Conservation (phyloP, 192 early-diverging fungal genomes). For the Haplosporangium gracile region DNA sequence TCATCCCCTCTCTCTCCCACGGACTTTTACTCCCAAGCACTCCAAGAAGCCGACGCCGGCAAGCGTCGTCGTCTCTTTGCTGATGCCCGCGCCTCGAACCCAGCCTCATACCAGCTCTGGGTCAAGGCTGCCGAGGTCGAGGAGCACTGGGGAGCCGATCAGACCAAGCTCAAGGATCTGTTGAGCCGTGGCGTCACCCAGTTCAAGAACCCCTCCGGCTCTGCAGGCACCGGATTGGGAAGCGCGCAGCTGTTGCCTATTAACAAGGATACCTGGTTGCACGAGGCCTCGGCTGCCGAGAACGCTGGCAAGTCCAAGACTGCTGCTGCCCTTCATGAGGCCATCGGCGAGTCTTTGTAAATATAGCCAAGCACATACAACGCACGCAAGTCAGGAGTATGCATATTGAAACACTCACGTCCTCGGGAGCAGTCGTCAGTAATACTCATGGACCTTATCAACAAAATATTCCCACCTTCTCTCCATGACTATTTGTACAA, state of each 20-base stretch:
- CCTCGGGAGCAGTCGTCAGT: neutral
- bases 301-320: conserved; percentile 36
- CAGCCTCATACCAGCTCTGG: conserved; percentile 43
- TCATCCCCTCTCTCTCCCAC: conserved; percentile 31
- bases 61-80: conserved; percentile 55
- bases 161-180: conserved; percentile 47
- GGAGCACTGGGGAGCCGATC: conserved; percentile 53
- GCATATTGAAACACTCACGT: neutral
- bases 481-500: neutral
- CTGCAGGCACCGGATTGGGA: conserved; percentile 27
- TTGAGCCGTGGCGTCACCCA: conserved; percentile 33
- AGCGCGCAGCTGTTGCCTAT: conserved; percentile 9
- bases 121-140: conserved; percentile 56
- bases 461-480: neutral
- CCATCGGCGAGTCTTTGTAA: conserved; percentile 32
- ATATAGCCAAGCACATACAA: too few relatives aligned
- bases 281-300: conserved; percentile 27
- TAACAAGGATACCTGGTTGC: conserved; percentile 35
- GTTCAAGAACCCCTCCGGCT: conserved; percentile 55
- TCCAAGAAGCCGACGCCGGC: conserved; percentile 37
- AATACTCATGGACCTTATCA: neutral
- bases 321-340: conserved; percentile 35
- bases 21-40: conserved; percentile 37
- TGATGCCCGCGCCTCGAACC: conserved; percentile 50
- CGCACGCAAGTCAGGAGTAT: neutral